phyloP scores from a whole-genome alignment of 805 yeast genomes.

The Teunomyces aglyptinius region DNA sequence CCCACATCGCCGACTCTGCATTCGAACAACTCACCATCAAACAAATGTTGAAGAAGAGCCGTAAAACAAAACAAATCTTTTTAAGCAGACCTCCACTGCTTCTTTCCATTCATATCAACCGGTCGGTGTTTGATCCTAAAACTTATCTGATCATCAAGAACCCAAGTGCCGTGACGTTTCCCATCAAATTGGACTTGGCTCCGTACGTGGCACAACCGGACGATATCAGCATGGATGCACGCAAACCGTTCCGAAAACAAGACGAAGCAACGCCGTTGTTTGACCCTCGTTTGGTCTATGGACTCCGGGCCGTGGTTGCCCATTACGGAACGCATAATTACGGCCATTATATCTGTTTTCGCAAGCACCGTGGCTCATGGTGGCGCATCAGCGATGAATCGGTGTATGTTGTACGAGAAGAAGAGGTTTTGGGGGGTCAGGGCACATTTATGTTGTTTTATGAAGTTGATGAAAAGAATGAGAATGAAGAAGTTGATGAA shows the following conservation, averaged over 20 bases:
- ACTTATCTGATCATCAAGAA: conserved; percentile 84
- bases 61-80: conserved; percentile 79
- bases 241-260: conserved; percentile 67
- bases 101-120: conserved; percentile 81
- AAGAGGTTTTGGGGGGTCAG: conserved; percentile 75
- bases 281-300: conserved; percentile 54
- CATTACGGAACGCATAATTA: conserved; percentile 96
- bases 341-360: conserved; percentile 93
- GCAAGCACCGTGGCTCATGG: conserved; percentile 83
- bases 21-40: conserved; percentile 72
- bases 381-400: conserved; percentile 94
- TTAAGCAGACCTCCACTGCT: conserved; percentile 81
- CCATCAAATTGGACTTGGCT: conserved; percentile 62
- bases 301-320: conserved; percentile 79
- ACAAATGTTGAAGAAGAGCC: conserved; percentile 69
- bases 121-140: conserved; percentile 88
- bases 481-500: conserved; percentile 9
- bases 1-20: conserved; percentile 75
- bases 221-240: conserved; percentile 77
- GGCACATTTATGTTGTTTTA: conserved; percentile 94
- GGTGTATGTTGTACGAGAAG: conserved; percentile 75
- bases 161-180: conserved; percentile 77
- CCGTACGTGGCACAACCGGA: conserved; percentile 67
- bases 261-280: conserved; percentile 21
- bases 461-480: conserved; percentile 39